A percentile compares a stretch with the other conserved stretches of the same genome.
Evolutionary conservation across 495 filamentous ascomycete species (phyloP).

Genomic region (Aspergillus ostianus): DNA sequence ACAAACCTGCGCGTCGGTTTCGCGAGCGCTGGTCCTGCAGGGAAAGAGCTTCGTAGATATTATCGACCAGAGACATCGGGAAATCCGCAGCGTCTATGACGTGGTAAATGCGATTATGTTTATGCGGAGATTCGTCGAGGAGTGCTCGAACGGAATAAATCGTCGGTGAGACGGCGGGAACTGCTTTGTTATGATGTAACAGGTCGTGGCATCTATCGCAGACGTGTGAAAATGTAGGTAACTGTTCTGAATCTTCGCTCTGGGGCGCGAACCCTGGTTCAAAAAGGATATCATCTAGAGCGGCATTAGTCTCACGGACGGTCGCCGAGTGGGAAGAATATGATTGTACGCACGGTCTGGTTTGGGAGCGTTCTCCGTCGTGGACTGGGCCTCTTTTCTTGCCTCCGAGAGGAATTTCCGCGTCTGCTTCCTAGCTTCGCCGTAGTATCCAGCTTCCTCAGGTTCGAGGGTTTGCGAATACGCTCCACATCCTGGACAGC

Average conservation of each 20-base stretch:
- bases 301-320: neutral
- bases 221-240: slow-evolving; percentile 37
- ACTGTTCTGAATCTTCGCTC: slow-evolving; percentile 17
- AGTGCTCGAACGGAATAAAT: slow-evolving; percentile 74
- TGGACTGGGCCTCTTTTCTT: slow-evolving; percentile 41
- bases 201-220: slow-evolving; percentile 88
- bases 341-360: slow-evolving; percentile 23
- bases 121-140: slow-evolving; percentile 81
- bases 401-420: slow-evolving; percentile 33
- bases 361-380: slow-evolving; percentile 17
- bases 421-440: slow-evolving; percentile 49
- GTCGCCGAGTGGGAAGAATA: neutral
- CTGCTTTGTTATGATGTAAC: slow-evolving; percentile 66
- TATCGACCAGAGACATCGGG: slow-evolving; percentile 81
- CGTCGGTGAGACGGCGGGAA: slow-evolving; percentile 71
- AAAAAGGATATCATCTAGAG: slow-evolving; percentile 39
- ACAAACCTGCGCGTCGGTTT: slow-evolving; percentile 68
- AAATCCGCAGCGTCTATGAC: slow-evolving; percentile 98
- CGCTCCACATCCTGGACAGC: slow-evolving; percentile 88
- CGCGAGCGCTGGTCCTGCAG: slow-evolving; percentile 65
- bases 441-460: slow-evolving; percentile 76
- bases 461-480: slow-evolving; percentile 68
- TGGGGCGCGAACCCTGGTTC: slow-evolving; percentile 32
- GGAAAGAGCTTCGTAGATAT: slow-evolving; percentile 57
- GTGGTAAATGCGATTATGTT: slow-evolving; percentile 90